phyloP scores from a whole-genome alignment of 208 protist genomes.

The Leishmania martiniquensis region DNA sequence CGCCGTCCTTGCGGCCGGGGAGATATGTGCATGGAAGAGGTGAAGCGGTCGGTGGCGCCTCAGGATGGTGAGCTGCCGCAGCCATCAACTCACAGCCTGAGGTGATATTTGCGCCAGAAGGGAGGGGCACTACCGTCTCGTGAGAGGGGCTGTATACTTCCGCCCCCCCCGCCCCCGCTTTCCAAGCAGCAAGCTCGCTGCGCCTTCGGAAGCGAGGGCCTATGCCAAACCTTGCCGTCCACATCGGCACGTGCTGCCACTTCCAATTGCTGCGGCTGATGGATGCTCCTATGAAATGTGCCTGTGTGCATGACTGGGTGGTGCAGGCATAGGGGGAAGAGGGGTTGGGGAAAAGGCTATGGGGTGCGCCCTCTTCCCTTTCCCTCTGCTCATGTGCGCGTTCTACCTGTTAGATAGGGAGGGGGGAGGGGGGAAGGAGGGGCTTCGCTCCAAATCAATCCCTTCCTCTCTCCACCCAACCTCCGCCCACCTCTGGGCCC shows the following conservation, averaged over 20 bases:
- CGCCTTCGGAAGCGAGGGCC: not conserved
- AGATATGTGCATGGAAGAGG: constrained; percentile 19
- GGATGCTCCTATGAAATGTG: not conserved
- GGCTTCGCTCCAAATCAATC: too few relatives aligned
- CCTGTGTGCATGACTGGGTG: not conserved
- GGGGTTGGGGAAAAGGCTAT: not conserved
- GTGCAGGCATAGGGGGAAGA: not conserved
- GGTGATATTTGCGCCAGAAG: not conserved
- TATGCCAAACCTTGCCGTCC: not conserved
- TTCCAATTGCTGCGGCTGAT: not conserved
- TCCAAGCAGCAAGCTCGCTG: not conserved
- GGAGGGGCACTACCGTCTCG: not conserved
- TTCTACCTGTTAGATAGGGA: not conserved
- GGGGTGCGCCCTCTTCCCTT: not conserved
- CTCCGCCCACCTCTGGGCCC: not conserved
- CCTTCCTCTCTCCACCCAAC: too few relatives aligned
- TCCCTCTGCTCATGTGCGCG: not conserved
- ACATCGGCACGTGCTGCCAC: not conserved
- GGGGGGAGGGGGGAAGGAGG: too few relatives aligned
- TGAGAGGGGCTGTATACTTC: not conserved
- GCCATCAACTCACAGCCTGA: not conserved
- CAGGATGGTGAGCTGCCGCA: constrained; percentile 13
- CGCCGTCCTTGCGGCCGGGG: not conserved
- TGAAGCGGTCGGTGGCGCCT: constrained; percentile 11
- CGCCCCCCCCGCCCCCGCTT: not conserved